phyloP scores from a whole-genome alignment of 1,284 basidiomycete genomes.

The Boletus semigastroideus region DNA sequence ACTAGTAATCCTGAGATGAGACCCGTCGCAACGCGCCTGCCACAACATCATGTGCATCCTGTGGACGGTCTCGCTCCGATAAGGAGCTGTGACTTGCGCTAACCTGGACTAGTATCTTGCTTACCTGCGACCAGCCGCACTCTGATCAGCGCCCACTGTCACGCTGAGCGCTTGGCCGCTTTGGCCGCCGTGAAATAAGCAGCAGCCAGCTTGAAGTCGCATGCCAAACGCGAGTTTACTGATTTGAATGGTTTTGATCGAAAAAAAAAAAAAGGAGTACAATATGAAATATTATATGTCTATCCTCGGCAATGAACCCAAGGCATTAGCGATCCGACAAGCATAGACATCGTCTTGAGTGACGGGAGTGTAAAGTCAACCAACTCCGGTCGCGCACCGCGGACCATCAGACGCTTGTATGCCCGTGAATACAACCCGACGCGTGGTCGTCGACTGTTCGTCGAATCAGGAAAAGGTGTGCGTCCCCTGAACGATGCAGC shows the following conservation, averaged over 20 bases:
- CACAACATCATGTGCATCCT: background rate
- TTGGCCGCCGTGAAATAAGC: too few relatives aligned
- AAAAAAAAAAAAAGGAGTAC: background rate
- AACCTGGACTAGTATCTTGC: background rate
- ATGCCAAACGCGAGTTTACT: too few relatives aligned
- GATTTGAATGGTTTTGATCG: background rate
- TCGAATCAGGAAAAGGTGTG: constrained; percentile 13
- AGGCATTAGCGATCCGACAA: constrained; percentile 32
- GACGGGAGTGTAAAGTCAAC: constrained; percentile 34
- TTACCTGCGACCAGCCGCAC: background rate
- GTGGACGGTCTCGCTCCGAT: background rate
- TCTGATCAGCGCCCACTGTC: background rate
- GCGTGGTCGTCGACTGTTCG: constrained; percentile 17
- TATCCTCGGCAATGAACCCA: constrained; percentile 27
- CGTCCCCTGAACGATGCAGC: constrained; percentile 9
- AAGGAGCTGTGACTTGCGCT: too few relatives aligned
- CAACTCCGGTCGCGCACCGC: constrained; percentile 18
- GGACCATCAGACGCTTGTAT: constrained; percentile 12
- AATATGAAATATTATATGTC: background rate
- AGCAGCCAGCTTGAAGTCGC: too few relatives aligned
- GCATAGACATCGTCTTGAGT: constrained; percentile 27
- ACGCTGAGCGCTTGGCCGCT: too few relatives aligned
- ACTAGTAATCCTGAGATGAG: too few relatives aligned
- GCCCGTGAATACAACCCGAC: constrained; percentile 13
- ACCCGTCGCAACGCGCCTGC: too few relatives aligned